phyloP scores from a whole-genome alignment of 257 asterid genomes.

The Solanum piurae region DNA sequence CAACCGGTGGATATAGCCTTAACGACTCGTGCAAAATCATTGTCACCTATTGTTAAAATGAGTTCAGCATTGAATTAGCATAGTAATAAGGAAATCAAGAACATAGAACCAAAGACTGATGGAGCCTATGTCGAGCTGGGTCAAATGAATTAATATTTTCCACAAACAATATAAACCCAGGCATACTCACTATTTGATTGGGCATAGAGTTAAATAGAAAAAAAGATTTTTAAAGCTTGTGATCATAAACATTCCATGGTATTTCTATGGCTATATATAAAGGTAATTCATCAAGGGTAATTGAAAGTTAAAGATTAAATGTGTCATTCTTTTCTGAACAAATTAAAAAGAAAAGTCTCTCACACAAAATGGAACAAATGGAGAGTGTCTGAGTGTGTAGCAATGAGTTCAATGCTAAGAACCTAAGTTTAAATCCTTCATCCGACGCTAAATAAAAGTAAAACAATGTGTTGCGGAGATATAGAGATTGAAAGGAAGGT shows the following conservation, averaged over 20 bases:
- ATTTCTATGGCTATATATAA: not conserved
- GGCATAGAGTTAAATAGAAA: not conserved
- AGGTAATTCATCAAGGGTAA: not conserved
- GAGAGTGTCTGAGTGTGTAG: not conserved
- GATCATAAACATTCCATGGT: not conserved
- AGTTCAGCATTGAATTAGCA: not conserved
- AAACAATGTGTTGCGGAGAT: not conserved
- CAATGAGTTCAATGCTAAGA: not conserved
- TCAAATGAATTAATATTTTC: not conserved
- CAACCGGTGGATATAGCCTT: not conserved
- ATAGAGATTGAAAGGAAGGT: not conserved
- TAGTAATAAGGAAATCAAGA: not conserved
- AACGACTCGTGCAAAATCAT: not conserved
- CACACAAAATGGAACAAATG: not conserved
- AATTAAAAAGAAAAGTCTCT: not conserved
- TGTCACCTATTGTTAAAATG: not conserved
- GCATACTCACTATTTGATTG: not conserved
- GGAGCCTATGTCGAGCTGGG: not conserved
- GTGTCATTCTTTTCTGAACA: not conserved
- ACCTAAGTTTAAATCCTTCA: not conserved
- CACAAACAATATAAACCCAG: not conserved
- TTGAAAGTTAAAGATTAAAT: not conserved
- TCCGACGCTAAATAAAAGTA: not conserved
- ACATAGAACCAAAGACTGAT: not conserved
- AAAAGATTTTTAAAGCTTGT: not conserved